Conservation (phyloP, 2,329 filamentous ascomycete genomes). For the Neobulgaria alba region DNA sequence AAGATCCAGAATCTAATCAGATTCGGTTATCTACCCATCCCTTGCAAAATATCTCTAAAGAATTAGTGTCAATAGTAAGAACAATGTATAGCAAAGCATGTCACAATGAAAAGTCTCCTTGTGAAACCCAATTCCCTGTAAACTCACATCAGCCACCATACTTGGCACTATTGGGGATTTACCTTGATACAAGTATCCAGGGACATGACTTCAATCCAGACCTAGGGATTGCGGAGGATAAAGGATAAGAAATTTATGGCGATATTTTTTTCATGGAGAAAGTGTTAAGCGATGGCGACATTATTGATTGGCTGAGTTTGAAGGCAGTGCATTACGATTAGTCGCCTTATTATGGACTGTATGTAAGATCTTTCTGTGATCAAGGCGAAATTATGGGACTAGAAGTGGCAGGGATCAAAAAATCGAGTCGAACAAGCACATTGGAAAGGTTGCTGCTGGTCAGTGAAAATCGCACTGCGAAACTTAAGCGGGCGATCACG, state of each 20-base stretch:
- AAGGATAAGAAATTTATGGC: background rate
- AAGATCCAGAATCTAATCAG: too few relatives aligned
- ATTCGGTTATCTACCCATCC: too few relatives aligned
- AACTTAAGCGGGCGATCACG: constrained; percentile 22
- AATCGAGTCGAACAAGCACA: constrained; percentile 19
- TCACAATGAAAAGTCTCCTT: background rate
- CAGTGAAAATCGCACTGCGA: constrained; percentile 5
- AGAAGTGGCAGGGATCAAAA: background rate
- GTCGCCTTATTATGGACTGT: constrained; percentile 17
- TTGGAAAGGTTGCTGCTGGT: constrained; percentile 24
- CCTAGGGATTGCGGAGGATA: background rate
- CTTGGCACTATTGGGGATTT: constrained; percentile 3
- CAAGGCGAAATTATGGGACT: constrained; percentile 6
- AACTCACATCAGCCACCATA: constrained; percentile 4
- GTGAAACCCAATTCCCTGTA: background rate
- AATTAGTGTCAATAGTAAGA: background rate
- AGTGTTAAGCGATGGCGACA: background rate
- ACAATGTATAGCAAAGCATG: too few relatives aligned
- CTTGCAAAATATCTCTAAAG: background rate
- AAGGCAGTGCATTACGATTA: constrained; percentile 16
- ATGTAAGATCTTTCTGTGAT: background rate
- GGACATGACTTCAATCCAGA: background rate
- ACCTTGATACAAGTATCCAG: constrained; percentile 3
- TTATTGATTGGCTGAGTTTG: background rate
- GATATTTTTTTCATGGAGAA: background rate